phyloP scores from a whole-genome alignment of 1,284 basidiomycete genomes.

The Cryptococcus amylolentus region DNA sequence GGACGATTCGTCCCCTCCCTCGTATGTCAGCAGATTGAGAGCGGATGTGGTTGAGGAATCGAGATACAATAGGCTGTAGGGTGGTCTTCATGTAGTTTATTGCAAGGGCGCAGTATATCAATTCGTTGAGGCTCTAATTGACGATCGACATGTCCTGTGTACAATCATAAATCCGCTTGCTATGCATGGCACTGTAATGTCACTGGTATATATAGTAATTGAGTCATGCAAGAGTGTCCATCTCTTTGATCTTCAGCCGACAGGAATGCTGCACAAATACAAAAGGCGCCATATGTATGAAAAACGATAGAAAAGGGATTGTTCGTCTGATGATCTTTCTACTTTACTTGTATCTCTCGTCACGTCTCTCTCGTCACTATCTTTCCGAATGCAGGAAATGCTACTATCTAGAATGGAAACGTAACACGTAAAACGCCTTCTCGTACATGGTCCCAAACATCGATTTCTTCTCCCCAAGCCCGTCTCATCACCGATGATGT shows the following conservation, averaged over 20 bases:
- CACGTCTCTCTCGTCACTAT: neutral
- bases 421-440: neutral
- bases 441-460: neutral
- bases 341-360: neutral
- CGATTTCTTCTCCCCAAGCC: neutral
- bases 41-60: no score
- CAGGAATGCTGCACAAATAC: conserved; percentile 1
- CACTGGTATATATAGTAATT: neutral
- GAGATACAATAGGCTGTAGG: no score
- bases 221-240: conserved; percentile 1
- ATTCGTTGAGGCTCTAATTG: no score
- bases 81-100: no score
- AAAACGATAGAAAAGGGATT: neutral
- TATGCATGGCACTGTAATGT: no score
- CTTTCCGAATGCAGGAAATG: neutral
- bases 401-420: neutral
- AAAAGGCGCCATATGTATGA: neutral
- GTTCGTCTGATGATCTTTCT: neutral
- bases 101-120: no score
- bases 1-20: no score
- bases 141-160: no score
- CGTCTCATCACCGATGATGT: neutral
- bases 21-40: no score
- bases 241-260: neutral
- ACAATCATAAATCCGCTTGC: no score